These are phyloP conservation scores for Cucurbita maxima DNA, from an alignment of 306 rosid species.

Conservation along the genomic window DNA sequence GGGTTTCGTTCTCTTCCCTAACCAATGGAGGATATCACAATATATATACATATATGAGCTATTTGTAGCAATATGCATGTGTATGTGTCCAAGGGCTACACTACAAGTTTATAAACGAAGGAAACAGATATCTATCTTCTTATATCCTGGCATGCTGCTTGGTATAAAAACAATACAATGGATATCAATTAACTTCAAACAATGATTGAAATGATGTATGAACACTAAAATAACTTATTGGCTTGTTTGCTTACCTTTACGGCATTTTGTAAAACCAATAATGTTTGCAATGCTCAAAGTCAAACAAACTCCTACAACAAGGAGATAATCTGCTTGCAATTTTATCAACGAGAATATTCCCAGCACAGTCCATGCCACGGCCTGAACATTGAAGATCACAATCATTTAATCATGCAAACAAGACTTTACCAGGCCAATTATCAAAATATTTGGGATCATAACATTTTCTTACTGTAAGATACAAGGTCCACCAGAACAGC, in stretches of 20 bases:
- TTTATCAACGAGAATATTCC: constrained; percentile 87
- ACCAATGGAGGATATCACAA: background rate
- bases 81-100: background rate
- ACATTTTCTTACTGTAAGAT: constrained; percentile 50
- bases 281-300: constrained; percentile 89
- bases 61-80: background rate
- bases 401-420: background rate
- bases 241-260: constrained; percentile 42
- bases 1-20: no score
- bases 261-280: constrained; percentile 92
- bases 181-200: background rate
- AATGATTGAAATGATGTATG: background rate
- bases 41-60: background rate
- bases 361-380: constrained; percentile 59
- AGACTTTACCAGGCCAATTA: background rate
- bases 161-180: background rate
- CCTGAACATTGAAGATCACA: constrained; percentile 19
- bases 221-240: constrained; percentile 1
- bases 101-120: background rate
- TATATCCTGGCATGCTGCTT: background rate
- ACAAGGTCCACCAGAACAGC: constrained; percentile 98
- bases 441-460: background rate
- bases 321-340: constrained; percentile 97
- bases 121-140: background rate
- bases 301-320: constrained; percentile 88